phyloP scores from a whole-genome alignment of 495 filamentous ascomycete species.

The Xanthoparmelia taractica region DNA sequence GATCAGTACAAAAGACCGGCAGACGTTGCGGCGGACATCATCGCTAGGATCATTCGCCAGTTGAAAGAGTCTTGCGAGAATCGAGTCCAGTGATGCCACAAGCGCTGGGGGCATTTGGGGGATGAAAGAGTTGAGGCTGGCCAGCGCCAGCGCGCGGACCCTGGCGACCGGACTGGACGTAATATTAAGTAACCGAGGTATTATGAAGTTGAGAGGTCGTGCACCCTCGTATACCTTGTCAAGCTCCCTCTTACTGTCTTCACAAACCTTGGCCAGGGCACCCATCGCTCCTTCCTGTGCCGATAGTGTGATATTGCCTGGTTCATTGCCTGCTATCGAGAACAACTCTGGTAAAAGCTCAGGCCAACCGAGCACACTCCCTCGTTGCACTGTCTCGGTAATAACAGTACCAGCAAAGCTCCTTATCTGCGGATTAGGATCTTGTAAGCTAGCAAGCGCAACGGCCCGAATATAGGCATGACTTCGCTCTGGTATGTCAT shows the following conservation, averaged over 20 bases:
- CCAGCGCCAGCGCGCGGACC: constrained; percentile 70
- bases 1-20: constrained; percentile 83
- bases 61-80: constrained; percentile 74
- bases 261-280: constrained; percentile 88
- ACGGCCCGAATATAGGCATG: constrained; percentile 69
- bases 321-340: constrained; percentile 62
- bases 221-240: constrained; percentile 81
- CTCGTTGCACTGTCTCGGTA: constrained; percentile 82
- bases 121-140: constrained; percentile 84
- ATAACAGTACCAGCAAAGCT: constrained; percentile 87
- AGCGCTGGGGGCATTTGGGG: constrained; percentile 70
- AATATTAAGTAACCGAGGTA: constrained; percentile 85
- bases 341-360: constrained; percentile 78
- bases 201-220: constrained; percentile 76
- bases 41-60: constrained; percentile 65
- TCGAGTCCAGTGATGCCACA: constrained; percentile 64
- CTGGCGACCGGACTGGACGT: constrained; percentile 64
- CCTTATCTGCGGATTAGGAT: constrained; percentile 73
- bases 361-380: constrained; percentile 84
- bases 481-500: constrained; percentile 60
- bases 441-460: constrained; percentile 69
- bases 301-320: constrained; percentile 54
- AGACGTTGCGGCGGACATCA: constrained; percentile 84
- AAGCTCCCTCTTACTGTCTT: constrained; percentile 83
- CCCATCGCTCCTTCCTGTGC: constrained; percentile 91